Base-by-base conservation (phyloP, 116 monocot genomes). In the Dioscorea cayenensis region DNA sequence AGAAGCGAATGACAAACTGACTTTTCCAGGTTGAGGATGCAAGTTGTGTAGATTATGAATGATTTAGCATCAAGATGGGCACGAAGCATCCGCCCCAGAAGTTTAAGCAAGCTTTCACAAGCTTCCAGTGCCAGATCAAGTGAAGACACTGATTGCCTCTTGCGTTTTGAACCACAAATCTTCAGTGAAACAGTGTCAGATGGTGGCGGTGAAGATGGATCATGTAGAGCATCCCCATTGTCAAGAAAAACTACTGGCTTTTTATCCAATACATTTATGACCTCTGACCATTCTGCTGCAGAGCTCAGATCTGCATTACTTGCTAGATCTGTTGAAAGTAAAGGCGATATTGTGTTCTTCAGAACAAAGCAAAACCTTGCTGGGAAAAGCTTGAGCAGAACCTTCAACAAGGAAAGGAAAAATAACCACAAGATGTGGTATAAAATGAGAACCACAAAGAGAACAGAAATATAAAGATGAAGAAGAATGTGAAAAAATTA, bases 11-110 rank as follows among this genome's bases (percentile, higher is more conserved):
- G 55, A 55, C 55, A 72, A 51, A 68, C 77, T 78, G 73, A 88
- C 94, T 86, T 88, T 84, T 94, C 94, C 71, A 94, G 73, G 72
- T 94, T 80, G 63, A 94, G 68, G 67, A 86, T 71, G 67, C 79
- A 83, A 48, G 78, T 71, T 62, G 80, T 68, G 79, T 79, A 76
- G 20, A 29, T 64, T 63, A 63, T 50, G 66, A 86, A 77, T 1
- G 86, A 82, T 71, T 75, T 76, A 49, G 71, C 38, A 73, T 78
- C 84, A 58, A 76, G 66, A 61, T 76, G 67, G 21, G 82, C 73
- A 67, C 66, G 77, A 51, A 80, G 76, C 66, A 90, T 77, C 48
- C 68, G 75, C 28, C 80, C 76, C 17, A 87, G 80, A 11, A 95
- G 75, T 71, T 76, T 60, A 66, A 95, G 80, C 71, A 89, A 73